A percentile compares a stretch with the other conserved stretches of the same genome.
phyloP scores from a whole-genome alignment of 805 yeast species.

The Hanseniaspora mollemarum region DNA sequence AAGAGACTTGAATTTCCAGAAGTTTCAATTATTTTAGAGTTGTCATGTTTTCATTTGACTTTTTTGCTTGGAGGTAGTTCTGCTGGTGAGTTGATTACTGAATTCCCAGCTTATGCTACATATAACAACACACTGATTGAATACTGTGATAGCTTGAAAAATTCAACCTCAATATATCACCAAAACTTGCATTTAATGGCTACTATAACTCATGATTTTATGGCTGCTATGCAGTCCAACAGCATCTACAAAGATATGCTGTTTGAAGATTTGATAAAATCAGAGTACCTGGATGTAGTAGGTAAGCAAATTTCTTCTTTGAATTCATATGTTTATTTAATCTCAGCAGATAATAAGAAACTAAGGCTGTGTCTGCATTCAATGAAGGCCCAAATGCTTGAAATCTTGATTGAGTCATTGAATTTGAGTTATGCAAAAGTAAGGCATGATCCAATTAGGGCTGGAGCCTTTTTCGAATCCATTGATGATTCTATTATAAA shows the following conservation, averaged over 20 bases:
- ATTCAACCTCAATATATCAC: slow-evolving; percentile 27
- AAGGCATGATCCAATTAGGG: slow-evolving; percentile 19
- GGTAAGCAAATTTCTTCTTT: slow-evolving; percentile 42
- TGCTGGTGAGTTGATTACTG: background rate
- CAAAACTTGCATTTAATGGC: slow-evolving; percentile 46
- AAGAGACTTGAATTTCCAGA: slow-evolving; percentile 24
- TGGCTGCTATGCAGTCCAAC: slow-evolving; percentile 3
- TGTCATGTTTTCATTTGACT: background rate
- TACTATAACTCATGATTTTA: slow-evolving; percentile 29
- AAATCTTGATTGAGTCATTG: slow-evolving; percentile 34
- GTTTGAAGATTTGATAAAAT: background rate
- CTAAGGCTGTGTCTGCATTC: slow-evolving; percentile 45
- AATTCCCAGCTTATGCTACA: slow-evolving; percentile 19
- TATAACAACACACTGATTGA: slow-evolving; percentile 37
- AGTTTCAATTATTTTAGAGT: background rate
- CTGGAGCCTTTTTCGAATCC: slow-evolving; percentile 23
- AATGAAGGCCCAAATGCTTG: slow-evolving; percentile 56
- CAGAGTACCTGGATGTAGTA: slow-evolving; percentile 19
- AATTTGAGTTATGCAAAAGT: slow-evolving; percentile 19
- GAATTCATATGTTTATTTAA: slow-evolving; percentile 31
- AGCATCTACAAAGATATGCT: background rate
- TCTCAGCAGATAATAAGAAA: slow-evolving; percentile 33
- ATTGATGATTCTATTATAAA: slow-evolving; percentile 37
- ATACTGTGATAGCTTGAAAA: slow-evolving; percentile 42
- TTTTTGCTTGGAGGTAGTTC: background rate